Percentiles rank a stretch among this genome's conserved stretches.
These are phyloP conservation scores for Yamadazyma siamensis DNA, from an alignment of 1,139 yeast species.

Conservation along the genomic window DNA sequence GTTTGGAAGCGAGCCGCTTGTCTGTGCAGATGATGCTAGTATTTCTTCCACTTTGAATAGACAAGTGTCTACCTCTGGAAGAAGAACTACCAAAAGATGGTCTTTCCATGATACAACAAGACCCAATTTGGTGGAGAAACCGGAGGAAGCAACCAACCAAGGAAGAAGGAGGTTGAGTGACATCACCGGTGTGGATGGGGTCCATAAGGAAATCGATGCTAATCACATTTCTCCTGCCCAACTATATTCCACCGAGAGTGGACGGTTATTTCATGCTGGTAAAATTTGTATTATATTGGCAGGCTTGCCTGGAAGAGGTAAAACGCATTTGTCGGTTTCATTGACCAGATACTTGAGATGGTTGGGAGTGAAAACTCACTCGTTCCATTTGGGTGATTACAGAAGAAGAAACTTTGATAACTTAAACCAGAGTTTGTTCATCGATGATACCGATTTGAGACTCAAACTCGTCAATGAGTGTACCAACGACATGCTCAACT, in stretches of 20 bases:
- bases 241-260: conserved; percentile 84
- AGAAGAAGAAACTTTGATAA: conserved; percentile 55
- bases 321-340: conserved; percentile 88
- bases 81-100: conserved; percentile 43
- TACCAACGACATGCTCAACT: conserved; percentile 63
- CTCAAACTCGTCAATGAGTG: conserved; percentile 61
- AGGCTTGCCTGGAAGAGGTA: conserved; percentile 96
- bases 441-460: conserved; percentile 56
- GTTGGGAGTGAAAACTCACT: conserved; percentile 90
- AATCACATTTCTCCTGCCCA: conserved; percentile 75
- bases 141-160: conserved; percentile 21
- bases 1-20: conserved; percentile 35
- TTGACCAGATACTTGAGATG: conserved; percentile 89
- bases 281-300: conserved; percentile 84
- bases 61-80: conserved; percentile 19
- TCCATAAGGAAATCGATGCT: conserved; percentile 51
- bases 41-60: conserved; percentile 11
- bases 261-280: conserved; percentile 92
- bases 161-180: conserved; percentile 43
- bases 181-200: conserved; percentile 48
- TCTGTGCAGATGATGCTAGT: conserved; percentile 7
- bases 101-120: conserved; percentile 37
- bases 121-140: conserved; percentile 37
- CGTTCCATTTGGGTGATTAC: conserved; percentile 91
- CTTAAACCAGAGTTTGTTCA: conserved; percentile 70